Evolutionary conservation across 2,329 filamentous ascomycete species (phyloP), one percentile per base, ranked within the genome.

Genomic region (Botrytis hyacinthi): DNA sequence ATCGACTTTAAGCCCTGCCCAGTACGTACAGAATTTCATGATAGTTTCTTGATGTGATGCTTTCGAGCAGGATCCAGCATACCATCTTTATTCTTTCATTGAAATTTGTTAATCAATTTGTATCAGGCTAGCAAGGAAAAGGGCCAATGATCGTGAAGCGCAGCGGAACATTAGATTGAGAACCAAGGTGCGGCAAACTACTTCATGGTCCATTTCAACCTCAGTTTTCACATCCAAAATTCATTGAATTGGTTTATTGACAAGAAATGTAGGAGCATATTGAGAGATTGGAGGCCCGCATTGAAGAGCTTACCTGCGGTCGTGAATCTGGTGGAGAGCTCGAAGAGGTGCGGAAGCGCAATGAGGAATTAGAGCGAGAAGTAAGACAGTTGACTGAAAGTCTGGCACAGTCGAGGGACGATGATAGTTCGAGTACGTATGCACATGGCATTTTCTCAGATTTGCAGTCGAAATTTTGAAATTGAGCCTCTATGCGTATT

Each of bases 81-180:
- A n/a, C 22, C 44, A 35, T 9, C 40, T 29, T 35, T 5, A 44
- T 20, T n/a, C 35, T 26, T 35, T 22, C 32, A 44, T 10, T 32
- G n/a, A 26, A 48, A 18, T 54, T 22, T 54, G 16, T n/a, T 65
- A 80, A 97, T 32, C 42, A 80, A 97, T 93, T 32, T 92, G 93
- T 22, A 92, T 93, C 76, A 94, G 97, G 83, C 88, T 97, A 73
- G 93, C 92, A 48, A 91, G 94, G 81, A 97, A 97, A 85, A 88
- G 94, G 76, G 93, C 93, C 80, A 97, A 97, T 84, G 94, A 97
- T 82, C 89, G 94, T 75, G 93, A 97, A 83, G 94, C 94, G 60
- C 94, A 97, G 83, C 89, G 94, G 68, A 93, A 93, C 60, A 97
- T 74, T 9, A 62, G 65, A 42, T 42, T 40, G 29, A 71, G 68